phyloP scores from a whole-genome alignment of 129 eudicot species.

The Solidago caesia region DNA sequence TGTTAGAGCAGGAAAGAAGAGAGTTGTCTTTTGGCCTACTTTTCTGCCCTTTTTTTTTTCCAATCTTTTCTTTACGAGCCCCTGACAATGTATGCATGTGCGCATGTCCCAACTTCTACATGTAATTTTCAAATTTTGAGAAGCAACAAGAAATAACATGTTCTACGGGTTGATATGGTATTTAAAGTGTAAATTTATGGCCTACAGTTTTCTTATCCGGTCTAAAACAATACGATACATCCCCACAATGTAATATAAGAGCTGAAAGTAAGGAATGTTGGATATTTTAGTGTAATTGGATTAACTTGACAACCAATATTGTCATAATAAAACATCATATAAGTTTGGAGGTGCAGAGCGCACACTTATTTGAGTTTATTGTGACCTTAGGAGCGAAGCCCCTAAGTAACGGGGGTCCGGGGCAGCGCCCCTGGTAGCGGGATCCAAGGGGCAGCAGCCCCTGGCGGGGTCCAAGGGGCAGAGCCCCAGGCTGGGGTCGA shows the following conservation, averaged over 20 bases:
- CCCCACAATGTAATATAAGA: neutral
- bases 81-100: constrained; percentile 27
- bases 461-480: too few species aligned
- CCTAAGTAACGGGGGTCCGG: too few species aligned
- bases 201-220: neutral
- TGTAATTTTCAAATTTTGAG: constrained; percentile 23
- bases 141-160: constrained; percentile 26
- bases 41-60: constrained; percentile 12
- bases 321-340: too few species aligned
- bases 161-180: neutral
- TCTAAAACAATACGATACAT: neutral
- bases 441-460: too few species aligned
- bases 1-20: constrained; percentile 33
- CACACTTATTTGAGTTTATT: too few species aligned
- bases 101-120: constrained; percentile 8
- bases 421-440: too few species aligned
- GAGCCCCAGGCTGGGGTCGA: too few species aligned
- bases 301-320: too few species aligned
- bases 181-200: neutral
- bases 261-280: neutral
- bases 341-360: too few species aligned
- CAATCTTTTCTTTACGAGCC: neutral
- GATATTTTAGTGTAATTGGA: too few species aligned
- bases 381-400: too few species aligned
- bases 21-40: constrained; percentile 12